Conservation (phyloP, 2,329 filamentous ascomycete species). For the Colletotrichum lupini region DNA sequence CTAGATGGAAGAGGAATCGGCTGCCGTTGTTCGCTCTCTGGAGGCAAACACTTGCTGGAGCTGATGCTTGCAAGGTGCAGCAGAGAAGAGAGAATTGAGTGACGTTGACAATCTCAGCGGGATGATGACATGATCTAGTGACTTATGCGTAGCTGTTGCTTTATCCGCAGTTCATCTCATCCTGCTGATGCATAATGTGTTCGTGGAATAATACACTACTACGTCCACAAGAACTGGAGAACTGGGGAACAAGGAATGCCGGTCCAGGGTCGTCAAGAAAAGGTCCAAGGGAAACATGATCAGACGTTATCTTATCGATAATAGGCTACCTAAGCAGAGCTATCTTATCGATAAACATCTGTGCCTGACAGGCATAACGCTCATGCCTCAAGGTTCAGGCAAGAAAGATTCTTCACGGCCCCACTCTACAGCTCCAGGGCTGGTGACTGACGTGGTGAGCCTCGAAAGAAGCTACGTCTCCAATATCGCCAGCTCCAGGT, state of each 20-base stretch:
- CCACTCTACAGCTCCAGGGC: conserved; percentile 21
- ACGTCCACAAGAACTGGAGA: not conserved
- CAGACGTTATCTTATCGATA: not conserved
- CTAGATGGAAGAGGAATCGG: conserved; percentile 13
- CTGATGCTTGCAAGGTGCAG: not conserved
- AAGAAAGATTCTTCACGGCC: not conserved
- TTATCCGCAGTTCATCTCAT: conserved; percentile 15
- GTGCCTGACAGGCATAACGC: not conserved
- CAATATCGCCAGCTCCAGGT: conserved; percentile 25
- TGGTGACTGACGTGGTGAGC: conserved; percentile 30
- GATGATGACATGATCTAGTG: not conserved
- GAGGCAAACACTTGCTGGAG: not conserved
- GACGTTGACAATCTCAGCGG: not conserved
- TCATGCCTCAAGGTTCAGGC: not conserved
- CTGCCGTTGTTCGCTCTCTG: not conserved
- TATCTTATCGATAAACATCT: not conserved
- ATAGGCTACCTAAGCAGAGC: not conserved
- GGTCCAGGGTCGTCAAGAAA: not conserved
- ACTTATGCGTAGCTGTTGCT: not conserved
- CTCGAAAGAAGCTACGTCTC: conserved; percentile 35
- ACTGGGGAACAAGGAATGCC: not conserved
- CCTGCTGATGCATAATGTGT: not conserved
- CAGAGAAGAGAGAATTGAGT: not conserved
- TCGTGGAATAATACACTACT: not conserved
- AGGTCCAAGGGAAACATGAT: not conserved